A percentile compares a stretch with the other conserved stretches of the same genome.
phyloP scores from a whole-genome alignment of 2,329 filamentous ascomycete genomes.

The Aspergillus versicolor region DNA sequence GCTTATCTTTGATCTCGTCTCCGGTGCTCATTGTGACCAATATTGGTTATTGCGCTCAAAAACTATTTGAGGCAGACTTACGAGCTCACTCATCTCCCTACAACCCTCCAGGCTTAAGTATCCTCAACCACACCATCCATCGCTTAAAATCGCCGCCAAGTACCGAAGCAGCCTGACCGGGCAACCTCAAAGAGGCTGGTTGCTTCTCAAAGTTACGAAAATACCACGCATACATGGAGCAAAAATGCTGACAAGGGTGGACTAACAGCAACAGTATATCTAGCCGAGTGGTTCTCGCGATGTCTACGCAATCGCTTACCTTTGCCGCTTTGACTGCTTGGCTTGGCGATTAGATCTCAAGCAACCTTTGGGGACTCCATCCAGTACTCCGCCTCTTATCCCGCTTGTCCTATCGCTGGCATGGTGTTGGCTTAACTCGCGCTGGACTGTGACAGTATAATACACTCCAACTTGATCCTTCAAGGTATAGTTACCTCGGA shows the following conservation, averaged over 20 bases:
- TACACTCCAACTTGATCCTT: too few species aligned
- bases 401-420: too few species aligned
- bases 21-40: background rate
- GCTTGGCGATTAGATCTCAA: background rate
- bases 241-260: background rate
- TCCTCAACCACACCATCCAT: background rate
- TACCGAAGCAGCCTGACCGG: background rate
- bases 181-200: background rate
- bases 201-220: background rate
- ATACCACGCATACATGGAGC: background rate
- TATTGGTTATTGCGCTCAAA: background rate
- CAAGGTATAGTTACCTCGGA: too few species aligned
- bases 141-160: slow-evolving; percentile 1
- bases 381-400: too few species aligned
- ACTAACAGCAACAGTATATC: background rate
- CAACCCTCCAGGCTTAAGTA: background rate
- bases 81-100: too few species aligned
- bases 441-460: too few species aligned
- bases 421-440: too few species aligned
- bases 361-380: too few species aligned
- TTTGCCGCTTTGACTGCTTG: background rate
- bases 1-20: background rate
- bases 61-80: too few species aligned
- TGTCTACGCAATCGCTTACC: slow-evolving; percentile 1
- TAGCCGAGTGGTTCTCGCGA: background rate